A percentile compares a stretch with the other conserved stretches of the same genome.
These are phyloP conservation scores for Globisporangium mamillatum DNA, from an alignment of 352 stramenopile species.

Conservation along the genomic window DNA sequence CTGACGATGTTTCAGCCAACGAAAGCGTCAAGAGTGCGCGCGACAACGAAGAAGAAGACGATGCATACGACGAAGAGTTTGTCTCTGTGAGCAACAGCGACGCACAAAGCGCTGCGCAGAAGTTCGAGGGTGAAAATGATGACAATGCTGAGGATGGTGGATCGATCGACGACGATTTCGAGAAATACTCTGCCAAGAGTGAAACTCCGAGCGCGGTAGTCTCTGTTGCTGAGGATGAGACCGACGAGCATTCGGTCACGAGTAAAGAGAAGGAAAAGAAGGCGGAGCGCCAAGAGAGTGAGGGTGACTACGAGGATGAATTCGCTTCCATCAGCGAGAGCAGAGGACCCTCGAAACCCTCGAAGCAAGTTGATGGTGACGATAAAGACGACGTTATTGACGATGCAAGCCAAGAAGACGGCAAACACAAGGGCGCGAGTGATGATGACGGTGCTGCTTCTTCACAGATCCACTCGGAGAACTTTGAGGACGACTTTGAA, in stretches of 20 bases:
- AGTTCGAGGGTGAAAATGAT: background rate
- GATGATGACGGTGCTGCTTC: constrained; percentile 5
- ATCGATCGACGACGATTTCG: background rate
- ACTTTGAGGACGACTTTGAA: constrained; percentile 17
- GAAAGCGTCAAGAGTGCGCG: constrained; percentile 4
- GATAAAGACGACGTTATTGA: constrained; percentile 1
- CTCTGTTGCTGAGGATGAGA: background rate
- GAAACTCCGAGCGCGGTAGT: background rate
- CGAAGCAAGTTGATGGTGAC: background rate
- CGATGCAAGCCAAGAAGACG: background rate
- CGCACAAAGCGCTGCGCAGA: background rate
- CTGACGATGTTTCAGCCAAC: background rate
- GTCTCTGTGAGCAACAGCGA: constrained; percentile 7
- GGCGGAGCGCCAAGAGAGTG: constrained; percentile 4
- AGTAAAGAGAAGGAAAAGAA: background rate
- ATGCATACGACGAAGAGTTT: constrained; percentile 17
- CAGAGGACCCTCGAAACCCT: background rate
- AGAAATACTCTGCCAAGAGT: constrained; percentile 9
- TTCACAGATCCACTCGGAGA: constrained; percentile 6
- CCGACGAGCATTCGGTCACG: constrained; percentile 2
- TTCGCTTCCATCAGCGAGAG: constrained; percentile 16
- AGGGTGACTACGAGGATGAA: constrained; percentile 17
- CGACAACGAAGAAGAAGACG: background rate
- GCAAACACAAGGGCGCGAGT: background rate
- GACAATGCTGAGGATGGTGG: background rate